phyloP scores from a whole-genome alignment of 2,329 filamentous ascomycete genomes.

The Elsinoe australis region DNA sequence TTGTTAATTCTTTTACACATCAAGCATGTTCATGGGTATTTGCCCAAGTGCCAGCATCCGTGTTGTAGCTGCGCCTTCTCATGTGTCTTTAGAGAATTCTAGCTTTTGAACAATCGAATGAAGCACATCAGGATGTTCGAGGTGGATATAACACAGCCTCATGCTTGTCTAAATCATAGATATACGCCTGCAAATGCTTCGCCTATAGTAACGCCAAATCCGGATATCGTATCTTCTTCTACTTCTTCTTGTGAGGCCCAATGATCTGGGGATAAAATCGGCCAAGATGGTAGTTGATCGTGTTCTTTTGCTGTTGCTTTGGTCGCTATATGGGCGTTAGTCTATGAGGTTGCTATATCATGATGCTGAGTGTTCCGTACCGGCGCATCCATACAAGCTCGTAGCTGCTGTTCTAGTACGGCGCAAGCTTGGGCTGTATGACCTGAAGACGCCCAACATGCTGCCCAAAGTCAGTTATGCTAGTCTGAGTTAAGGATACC shows the following conservation, averaged over 20 bases:
- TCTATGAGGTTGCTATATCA: conserved; percentile 11
- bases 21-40: too few species aligned
- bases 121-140: too few species aligned
- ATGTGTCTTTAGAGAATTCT: too few species aligned
- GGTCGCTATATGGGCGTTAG: conserved; percentile 42
- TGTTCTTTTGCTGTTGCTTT: conserved; percentile 56
- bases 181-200: conserved; percentile 1
- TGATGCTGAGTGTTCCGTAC: conserved; percentile 51
- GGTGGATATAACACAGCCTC: too few species aligned
- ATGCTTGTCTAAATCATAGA: neutral
- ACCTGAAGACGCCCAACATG: conserved; percentile 76
- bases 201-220: too few species aligned
- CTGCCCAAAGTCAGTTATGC: conserved; percentile 36
- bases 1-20: too few species aligned
- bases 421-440: conserved; percentile 56
- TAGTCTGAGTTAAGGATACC: neutral
- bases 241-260: conserved; percentile 61
- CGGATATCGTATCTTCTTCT: too few species aligned
- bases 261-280: conserved; percentile 69
- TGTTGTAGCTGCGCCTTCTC: too few species aligned
- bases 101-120: too few species aligned
- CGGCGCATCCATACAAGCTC: conserved; percentile 71
- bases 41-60: too few species aligned
- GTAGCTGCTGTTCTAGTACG: conserved; percentile 52
- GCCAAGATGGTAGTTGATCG: conserved; percentile 85